Percentiles rank a stretch among this genome's conserved stretches.
These are phyloP conservation scores for Kurtzmaniella quercitrusa DNA, from an alignment of 1,139 yeast genomes.

Conservation along the genomic window DNA sequence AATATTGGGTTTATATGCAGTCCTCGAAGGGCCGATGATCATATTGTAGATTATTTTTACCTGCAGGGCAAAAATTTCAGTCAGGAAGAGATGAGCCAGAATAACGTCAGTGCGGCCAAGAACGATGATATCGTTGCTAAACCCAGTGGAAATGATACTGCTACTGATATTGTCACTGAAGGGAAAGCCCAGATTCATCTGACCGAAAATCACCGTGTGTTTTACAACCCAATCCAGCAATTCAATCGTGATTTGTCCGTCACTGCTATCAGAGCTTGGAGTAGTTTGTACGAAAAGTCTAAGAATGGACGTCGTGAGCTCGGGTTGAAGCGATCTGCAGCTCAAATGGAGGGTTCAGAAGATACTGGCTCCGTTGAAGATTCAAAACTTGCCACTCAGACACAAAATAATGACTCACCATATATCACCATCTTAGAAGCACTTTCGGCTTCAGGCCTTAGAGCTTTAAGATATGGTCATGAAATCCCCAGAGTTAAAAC, in stretches of 20 bases:
- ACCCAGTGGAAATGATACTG: not conserved
- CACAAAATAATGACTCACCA: constrained; percentile 19
- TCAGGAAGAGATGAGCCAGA: not conserved
- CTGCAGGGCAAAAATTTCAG: not conserved
- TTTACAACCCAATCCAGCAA: constrained; percentile 95
- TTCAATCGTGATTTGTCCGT: constrained; percentile 90
- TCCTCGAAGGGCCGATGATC: no score
- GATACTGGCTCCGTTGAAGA: constrained; percentile 5
- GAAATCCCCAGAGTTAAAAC: constrained; percentile 73
- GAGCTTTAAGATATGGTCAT: constrained; percentile 89
- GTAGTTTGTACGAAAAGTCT: constrained; percentile 44
- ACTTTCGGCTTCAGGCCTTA: constrained; percentile 87
- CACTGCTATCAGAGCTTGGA: constrained; percentile 83
- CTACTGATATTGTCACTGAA: constrained; percentile 48
- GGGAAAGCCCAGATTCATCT: constrained; percentile 79
- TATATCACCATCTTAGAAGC: constrained; percentile 79
- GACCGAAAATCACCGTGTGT: constrained; percentile 77
- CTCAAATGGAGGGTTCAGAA: not conserved
- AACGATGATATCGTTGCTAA: not conserved
- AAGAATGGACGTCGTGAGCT: constrained; percentile 19
- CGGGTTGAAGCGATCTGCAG: constrained; percentile 14
- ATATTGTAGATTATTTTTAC: no score
- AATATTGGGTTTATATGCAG: no score
- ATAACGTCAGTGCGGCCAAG: no score
- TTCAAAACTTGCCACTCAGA: constrained; percentile 8